Evolutionary conservation across 2,329 filamentous ascomycete genomes (phyloP).

Genomic region (Ophiostoma sp.): DNA sequence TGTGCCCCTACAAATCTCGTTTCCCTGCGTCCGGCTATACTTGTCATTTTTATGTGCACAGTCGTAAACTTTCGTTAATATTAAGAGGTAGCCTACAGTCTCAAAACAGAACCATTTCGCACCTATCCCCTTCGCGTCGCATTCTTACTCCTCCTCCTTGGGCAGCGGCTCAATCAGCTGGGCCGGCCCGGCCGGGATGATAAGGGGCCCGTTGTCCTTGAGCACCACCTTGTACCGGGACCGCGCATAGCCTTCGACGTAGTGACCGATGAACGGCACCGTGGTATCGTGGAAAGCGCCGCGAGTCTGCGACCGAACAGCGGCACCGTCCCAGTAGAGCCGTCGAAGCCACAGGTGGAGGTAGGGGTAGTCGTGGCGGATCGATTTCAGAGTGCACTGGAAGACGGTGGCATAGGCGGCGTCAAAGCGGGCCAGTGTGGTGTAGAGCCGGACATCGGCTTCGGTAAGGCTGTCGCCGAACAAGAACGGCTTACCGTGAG

Average conservation of each 20-base stretch:
- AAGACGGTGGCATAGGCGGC: constrained; percentile 67
- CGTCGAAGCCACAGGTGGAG: constrained; percentile 70
- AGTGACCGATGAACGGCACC: constrained; percentile 18
- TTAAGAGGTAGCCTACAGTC: neutral
- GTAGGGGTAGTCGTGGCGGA: constrained; percentile 65
- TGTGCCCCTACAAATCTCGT: neutral
- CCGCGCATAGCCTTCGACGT: constrained; percentile 21
- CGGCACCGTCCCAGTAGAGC: constrained; percentile 49
- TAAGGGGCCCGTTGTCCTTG: constrained; percentile 13
- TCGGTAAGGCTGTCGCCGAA: constrained; percentile 67
- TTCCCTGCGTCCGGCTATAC: neutral
- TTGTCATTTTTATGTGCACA: neutral
- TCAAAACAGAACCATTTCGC: too few species aligned
- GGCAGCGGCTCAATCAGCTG: constrained; percentile 22
- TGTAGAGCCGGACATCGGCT: constrained; percentile 66
- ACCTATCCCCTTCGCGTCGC: too few species aligned
- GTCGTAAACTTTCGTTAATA: neutral
- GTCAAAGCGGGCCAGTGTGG: constrained; percentile 69
- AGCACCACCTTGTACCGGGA: constrained; percentile 17
- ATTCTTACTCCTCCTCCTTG: neutral
- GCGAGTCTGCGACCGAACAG: constrained; percentile 15
- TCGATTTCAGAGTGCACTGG: constrained; percentile 63
- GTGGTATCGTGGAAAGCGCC: constrained; percentile 18
- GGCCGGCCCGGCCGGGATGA: constrained; percentile 20
- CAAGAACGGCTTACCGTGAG: constrained; percentile 53